Base-by-base conservation (phyloP, 495 filamentous ascomycete genomes). In the Aspergillus cavernicola region DNA sequence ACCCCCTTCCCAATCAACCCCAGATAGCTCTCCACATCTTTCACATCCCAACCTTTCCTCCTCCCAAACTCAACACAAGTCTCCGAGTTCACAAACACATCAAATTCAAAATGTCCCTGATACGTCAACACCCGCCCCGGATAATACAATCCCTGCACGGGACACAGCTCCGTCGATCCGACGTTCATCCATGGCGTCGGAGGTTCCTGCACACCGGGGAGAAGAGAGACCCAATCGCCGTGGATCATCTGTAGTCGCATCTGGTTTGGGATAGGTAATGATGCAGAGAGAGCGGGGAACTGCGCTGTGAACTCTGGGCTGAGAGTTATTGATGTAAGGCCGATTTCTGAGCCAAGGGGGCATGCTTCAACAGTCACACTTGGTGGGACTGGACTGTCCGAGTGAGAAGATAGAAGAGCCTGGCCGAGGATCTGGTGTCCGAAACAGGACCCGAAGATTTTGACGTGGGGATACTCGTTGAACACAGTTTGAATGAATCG, bases 361-460 rank as follows among this genome's bases (percentile, higher is more conserved):
- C 61, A 63, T 15, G 43, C 23, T 33, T 64, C 52, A 9, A 73
- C 66, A 24, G 58, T 52, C 40, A 68, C 60, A 18, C 44, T 52
- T 3, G 50, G 42, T 8, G 38, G 23, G 6, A 35, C n/a, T n/a
- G n/a, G n/a, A n/a, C n/a, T n/a, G n/a, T n/a, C n/a, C n/a, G n/a
- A n/a, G n/a, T n/a, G n/a, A n/a, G n/a, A n/a, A 28, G 24, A 9
- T 28, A 28, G 24, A 28, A 69, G 46, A 4, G 69, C 72, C 42
- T 72, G 68, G 4, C 71, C 74, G 48, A 79, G 62, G 22, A 76
- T 50, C 51, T 79, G 74, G 50, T 79, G 75, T 0, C 75, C 75
- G 56, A 79, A 79, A 56, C 74, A 79, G 16, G 73, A 72, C 11
- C 75, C 74, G 52, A 78, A 77, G 7, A 77, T 61, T 54, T 69